Percentiles rank a stretch among this genome's conserved stretches.
Conservation (phyloP, 2,329 filamentous ascomycete species). For the Pyrenochaeta sp. region DNA sequence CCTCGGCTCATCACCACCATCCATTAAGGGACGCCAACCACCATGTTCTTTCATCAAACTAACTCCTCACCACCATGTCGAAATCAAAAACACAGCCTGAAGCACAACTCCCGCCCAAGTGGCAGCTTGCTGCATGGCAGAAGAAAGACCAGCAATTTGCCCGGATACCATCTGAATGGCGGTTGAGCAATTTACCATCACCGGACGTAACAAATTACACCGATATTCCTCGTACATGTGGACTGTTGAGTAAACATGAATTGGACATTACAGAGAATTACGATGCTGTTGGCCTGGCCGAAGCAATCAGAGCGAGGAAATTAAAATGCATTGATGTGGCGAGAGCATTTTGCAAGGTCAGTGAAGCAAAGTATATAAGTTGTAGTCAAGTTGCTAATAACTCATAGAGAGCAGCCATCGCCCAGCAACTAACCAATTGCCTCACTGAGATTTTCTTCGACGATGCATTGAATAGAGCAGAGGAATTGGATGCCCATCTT, state of each 20-base stretch:
- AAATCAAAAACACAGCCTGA: constrained; percentile 11
- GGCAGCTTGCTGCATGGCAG: constrained; percentile 52
- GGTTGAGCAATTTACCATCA: constrained; percentile 37
- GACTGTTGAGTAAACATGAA: constrained; percentile 61
- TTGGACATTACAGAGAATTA: constrained; percentile 65
- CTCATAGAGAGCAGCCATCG: constrained; percentile 54
- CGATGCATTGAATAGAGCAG: constrained; percentile 45
- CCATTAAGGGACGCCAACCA: constrained; percentile 1
- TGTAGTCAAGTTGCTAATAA: too few species aligned
- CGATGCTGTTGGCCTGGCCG: constrained; percentile 54
- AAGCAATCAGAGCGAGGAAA: constrained; percentile 44
- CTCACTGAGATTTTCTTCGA: constrained; percentile 52
- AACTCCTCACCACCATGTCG: constrained; percentile 16
- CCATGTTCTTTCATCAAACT: constrained; percentile 7
- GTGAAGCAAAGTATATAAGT: too few species aligned
- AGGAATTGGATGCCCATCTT: constrained; percentile 52
- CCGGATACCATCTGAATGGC: constrained; percentile 57
- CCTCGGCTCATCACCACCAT: constrained; percentile 19
- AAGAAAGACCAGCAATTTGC: constrained; percentile 54
- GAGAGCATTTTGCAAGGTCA: constrained; percentile 55
- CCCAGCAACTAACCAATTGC: constrained; percentile 56
- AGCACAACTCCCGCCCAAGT: constrained; percentile 33
- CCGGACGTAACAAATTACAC: constrained; percentile 45
- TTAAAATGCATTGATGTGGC: constrained; percentile 51
- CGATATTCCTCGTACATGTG: constrained; percentile 61